These are phyloP conservation scores for Periconia sp. DNA, from an alignment of 2,329 filamentous ascomycete species.

Conservation along the genomic window DNA sequence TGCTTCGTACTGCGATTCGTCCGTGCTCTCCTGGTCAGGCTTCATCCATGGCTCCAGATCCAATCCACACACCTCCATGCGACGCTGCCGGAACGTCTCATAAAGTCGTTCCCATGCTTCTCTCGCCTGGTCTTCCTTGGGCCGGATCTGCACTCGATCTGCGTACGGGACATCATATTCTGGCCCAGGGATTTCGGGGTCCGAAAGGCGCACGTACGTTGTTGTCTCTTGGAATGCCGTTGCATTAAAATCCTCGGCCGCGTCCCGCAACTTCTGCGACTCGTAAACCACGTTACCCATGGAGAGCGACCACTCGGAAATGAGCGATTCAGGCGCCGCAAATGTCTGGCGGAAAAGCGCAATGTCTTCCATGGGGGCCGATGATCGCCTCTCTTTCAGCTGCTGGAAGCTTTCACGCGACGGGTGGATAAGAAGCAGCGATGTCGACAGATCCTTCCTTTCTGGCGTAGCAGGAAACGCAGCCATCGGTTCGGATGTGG, in stretches of 20 bases:
- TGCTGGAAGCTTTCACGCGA: constrained; percentile 35
- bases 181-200: constrained; percentile 53
- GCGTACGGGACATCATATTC: constrained; percentile 53
- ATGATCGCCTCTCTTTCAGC: constrained; percentile 29
- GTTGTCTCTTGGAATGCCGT: constrained; percentile 46
- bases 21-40: constrained; percentile 17
- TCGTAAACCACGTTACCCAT: constrained; percentile 44
- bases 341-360: constrained; percentile 39
- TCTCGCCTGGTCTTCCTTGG: constrained; percentile 49
- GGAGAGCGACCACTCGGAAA: constrained; percentile 42
- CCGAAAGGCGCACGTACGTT: constrained; percentile 50
- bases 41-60: constrained; percentile 49
- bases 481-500: constrained; percentile 38
- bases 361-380: constrained; percentile 30
- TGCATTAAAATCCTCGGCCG: constrained; percentile 46
- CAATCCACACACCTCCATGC: constrained; percentile 56
- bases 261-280: constrained; percentile 31
- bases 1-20: background rate
- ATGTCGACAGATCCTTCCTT: constrained; percentile 35
- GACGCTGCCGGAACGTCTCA: constrained; percentile 50
- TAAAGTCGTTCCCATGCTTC: constrained; percentile 55
- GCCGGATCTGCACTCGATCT: constrained; percentile 44
- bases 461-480: constrained; percentile 37
- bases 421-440: constrained; percentile 42
- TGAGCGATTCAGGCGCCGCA: constrained; percentile 31